Evolutionary conservation across 305 asterid genomes (phyloP).

Genomic region (Solanum hybrid): DNA sequence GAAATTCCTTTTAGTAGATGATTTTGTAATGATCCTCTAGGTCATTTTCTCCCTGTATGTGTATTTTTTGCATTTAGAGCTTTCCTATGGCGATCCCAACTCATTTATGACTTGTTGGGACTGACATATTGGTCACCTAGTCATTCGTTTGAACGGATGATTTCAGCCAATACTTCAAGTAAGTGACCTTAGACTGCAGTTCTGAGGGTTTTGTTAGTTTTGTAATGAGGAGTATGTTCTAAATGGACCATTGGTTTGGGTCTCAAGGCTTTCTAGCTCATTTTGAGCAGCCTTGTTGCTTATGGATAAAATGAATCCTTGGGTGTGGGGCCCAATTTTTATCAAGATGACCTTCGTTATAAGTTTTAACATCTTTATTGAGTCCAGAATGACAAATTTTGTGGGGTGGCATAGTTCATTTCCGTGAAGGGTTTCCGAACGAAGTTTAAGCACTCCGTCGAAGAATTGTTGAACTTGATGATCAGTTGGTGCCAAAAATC

Average conservation of each 20-base stretch:
- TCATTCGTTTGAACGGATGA: background rate
- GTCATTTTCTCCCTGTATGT: background rate
- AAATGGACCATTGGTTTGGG: background rate
- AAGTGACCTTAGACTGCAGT: too few relatives aligned
- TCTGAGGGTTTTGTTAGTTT: background rate
- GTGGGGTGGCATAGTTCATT: background rate
- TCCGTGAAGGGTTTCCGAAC: background rate
- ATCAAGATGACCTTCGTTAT: background rate
- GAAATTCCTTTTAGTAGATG: background rate
- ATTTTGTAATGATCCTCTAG: background rate
- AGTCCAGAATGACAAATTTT: background rate
- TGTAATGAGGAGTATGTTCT: background rate
- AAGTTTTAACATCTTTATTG: background rate
- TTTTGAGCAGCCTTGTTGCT: background rate
- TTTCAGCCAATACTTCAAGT: too few relatives aligned
- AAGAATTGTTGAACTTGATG: background rate
- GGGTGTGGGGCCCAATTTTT: background rate
- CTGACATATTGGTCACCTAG: background rate
- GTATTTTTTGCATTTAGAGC: background rate
- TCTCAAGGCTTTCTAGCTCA: background rate
- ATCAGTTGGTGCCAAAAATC: background rate
- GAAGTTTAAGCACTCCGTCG: background rate
- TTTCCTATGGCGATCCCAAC: background rate
- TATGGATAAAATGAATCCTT: background rate
- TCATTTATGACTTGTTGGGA: background rate